Evolutionary conservation across 2,329 filamentous ascomycete genomes (phyloP), one percentile per base, ranked within the genome.

Genomic region (Lecanosticta acicola): DNA sequence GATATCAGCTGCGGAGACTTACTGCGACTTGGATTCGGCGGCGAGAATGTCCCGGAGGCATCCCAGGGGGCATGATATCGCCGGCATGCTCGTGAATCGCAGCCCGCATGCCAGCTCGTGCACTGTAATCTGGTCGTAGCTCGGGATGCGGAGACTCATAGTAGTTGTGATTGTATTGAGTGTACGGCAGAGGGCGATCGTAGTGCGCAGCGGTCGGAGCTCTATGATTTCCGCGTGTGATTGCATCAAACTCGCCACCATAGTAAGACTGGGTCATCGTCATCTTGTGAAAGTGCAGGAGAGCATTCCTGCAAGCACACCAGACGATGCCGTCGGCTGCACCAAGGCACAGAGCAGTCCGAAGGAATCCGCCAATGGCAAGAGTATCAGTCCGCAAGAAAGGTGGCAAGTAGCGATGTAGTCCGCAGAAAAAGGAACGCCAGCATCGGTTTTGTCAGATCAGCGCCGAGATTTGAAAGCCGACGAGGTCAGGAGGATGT

Each of bases 21-120:
- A 77, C 75, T 17, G 75, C 75, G 37, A 78, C 71, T 32, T 69
- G 72, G 41, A 79, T 79, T 40, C 79, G 73, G 45, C 74, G 68
- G 46, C 75, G 69, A 18, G 69, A 58, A 14, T 63, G 61, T 21
- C 64, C 66, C 46, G 45, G 32, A 39, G 47, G 41, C 18, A 62
- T 63, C 37, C 59, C 61, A 5, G 24, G n/a, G n/a, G n/a, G n/a
- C n/a, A n/a, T n/a, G n/a, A n/a, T n/a, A 39, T 70, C 70, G 35
- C 50, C 41, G 9, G 57, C 59, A 13, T 72, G 49, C 35, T 65
- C 61, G 17, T 61, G 55, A 16, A 63, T 60, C 19, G 55, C 34
- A 11, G 56, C 53, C 8, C 52, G 56, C 16, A 47, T 55, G 24
- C 43, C 47, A 18, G 50, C 39, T 13, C 54, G 54, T 17, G 50